phyloP scores from a whole-genome alignment of 495 filamentous ascomycete species.

The Cercophora samala region DNA sequence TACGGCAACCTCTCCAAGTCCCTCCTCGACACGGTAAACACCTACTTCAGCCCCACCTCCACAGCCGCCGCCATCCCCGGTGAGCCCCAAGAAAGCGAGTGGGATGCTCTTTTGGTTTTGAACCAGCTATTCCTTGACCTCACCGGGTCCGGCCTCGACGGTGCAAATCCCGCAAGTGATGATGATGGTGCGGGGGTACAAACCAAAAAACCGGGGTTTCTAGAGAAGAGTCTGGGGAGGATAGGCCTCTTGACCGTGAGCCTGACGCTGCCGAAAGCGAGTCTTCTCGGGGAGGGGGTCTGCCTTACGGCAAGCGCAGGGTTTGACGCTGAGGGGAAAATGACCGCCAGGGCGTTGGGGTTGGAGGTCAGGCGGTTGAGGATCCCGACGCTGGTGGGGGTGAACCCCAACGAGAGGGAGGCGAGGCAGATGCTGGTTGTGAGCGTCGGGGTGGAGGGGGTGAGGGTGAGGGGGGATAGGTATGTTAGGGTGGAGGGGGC shows the following conservation, averaged over 20 bases:
- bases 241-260: slow-evolving; percentile 41
- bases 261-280: slow-evolving; percentile 51
- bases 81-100: neutral
- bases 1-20: slow-evolving; percentile 58
- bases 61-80: slow-evolving; percentile 5
- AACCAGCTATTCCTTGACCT: slow-evolving; percentile 9
- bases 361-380: slow-evolving; percentile 41
- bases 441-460: slow-evolving; percentile 52
- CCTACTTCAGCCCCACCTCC: neutral
- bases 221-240: slow-evolving; percentile 26
- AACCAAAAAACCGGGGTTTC: too few species aligned
- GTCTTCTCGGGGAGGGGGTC: slow-evolving; percentile 47
- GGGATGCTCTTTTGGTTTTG: slow-evolving; percentile 6
- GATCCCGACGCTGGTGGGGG: slow-evolving; percentile 58
- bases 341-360: slow-evolving; percentile 30
- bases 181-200: too few species aligned
- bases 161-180: too few species aligned
- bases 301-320: slow-evolving; percentile 40
- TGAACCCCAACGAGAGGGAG: slow-evolving; percentile 57
- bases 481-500: slow-evolving; percentile 48
- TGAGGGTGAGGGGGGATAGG: slow-evolving; percentile 36
- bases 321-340: slow-evolving; percentile 25
- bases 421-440: slow-evolving; percentile 57
- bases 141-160: slow-evolving; percentile 13
- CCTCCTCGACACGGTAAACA: slow-evolving; percentile 37